Conservation (phyloP, 768 basidiomycete genomes). For the Leucocoprinus sp. region DNA sequence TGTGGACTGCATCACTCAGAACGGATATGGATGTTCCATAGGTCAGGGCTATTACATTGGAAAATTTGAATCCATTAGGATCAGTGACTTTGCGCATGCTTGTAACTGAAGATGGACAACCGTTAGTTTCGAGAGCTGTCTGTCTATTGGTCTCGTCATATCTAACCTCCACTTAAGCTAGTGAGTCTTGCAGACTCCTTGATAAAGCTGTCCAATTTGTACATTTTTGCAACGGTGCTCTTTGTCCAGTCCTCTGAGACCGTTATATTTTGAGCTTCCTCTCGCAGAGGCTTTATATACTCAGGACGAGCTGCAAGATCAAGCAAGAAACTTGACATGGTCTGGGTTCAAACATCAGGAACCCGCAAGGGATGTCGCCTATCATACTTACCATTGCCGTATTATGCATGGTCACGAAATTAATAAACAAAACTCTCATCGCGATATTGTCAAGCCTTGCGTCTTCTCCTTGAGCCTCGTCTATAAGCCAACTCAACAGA, state of each 20-base stretch:
- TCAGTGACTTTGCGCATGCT: constrained; percentile 24
- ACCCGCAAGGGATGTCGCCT: background rate
- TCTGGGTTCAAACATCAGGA: constrained; percentile 15
- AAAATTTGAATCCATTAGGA: constrained; percentile 32
- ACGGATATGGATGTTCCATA: constrained; percentile 18
- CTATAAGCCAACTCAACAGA: constrained; percentile 34
- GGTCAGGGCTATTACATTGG: constrained; percentile 35
- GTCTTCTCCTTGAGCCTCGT: constrained; percentile 23
- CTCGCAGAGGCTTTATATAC: constrained; percentile 28
- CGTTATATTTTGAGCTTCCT: constrained; percentile 28
- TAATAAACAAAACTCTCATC: constrained; percentile 22
- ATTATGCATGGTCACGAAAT: constrained; percentile 23
- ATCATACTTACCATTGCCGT: constrained; percentile 24
- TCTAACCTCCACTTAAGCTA: constrained; percentile 18
- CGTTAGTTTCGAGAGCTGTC: no score
- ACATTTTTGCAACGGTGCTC: constrained; percentile 28
- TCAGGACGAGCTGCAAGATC: constrained; percentile 24
- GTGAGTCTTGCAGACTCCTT: constrained; percentile 34
- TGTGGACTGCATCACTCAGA: constrained; percentile 16
- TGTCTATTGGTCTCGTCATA: background rate
- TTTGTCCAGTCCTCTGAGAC: constrained; percentile 25
- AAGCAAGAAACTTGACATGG: constrained; percentile 15
- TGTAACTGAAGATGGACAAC: constrained; percentile 14
- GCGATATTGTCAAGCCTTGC: constrained; percentile 19
- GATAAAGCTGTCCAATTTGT: constrained; percentile 42